Conservation (phyloP, 352 stramenopile species). For the Aphanomyces astaci region DNA sequence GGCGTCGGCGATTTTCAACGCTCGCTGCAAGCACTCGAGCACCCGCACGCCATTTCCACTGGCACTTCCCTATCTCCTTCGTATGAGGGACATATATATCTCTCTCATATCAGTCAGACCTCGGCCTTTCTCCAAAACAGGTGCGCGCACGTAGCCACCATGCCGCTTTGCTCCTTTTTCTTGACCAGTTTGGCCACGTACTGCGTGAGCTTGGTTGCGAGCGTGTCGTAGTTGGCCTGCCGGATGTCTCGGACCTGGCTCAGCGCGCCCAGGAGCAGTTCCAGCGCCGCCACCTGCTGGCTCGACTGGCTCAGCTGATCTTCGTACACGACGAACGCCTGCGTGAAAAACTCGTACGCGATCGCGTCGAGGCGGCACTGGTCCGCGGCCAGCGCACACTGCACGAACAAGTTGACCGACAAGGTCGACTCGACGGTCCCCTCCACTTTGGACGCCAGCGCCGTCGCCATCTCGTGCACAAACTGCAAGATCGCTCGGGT, state of each 20-base stretch:
- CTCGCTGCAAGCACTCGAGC: conserved; percentile 94
- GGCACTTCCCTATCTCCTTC: not conserved
- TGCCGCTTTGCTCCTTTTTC: conserved; percentile 93
- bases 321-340: conserved; percentile 96
- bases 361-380: conserved; percentile 82
- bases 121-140: conserved; percentile 87
- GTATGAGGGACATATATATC: not conserved
- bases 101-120: not conserved
- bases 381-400: conserved; percentile 88
- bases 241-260: conserved; percentile 71
- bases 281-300: conserved; percentile 84
- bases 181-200: conserved; percentile 94
- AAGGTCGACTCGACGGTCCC: conserved; percentile 39
- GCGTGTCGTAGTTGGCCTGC: conserved; percentile 87
- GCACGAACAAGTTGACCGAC: conserved; percentile 90
- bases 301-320: conserved; percentile 90
- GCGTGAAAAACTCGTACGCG: conserved; percentile 94
- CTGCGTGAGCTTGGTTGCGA: conserved; percentile 96
- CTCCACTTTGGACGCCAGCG: conserved; percentile 75
- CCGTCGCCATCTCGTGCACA: conserved; percentile 95
- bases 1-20: conserved; percentile 92
- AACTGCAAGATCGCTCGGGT: conserved; percentile 95
- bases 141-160: conserved; percentile 92
- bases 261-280: conserved; percentile 85
- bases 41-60: conserved; percentile 83